These are phyloP conservation scores for Arabidopsis thaliana DNA, from an alignment of 345 rosid genomes.

Conservation along the genomic window DNA sequence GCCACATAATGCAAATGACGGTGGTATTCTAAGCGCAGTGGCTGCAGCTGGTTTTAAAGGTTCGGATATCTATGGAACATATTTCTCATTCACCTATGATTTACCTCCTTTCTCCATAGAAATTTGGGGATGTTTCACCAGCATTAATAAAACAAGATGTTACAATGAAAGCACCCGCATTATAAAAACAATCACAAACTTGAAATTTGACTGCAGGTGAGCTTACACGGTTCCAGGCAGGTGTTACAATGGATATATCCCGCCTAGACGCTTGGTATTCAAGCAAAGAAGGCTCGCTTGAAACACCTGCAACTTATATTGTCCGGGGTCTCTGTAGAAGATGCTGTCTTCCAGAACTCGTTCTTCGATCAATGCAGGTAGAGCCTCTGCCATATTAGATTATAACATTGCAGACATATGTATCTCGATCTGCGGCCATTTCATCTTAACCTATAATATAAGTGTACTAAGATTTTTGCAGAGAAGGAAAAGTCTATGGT, in stretches of 20 bases:
- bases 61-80: slow-evolving; percentile 42
- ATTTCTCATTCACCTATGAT: slow-evolving; percentile 29
- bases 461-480: slow-evolving; percentile 9
- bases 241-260: slow-evolving; percentile 94
- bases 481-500: slow-evolving; percentile 10
- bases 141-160: background rate
- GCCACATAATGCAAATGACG: slow-evolving; percentile 60
- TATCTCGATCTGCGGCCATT: slow-evolving; percentile 7
- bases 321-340: slow-evolving; percentile 86
- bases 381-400: background rate
- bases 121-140: slow-evolving; percentile 8
- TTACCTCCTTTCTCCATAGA: slow-evolving; percentile 22
- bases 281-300: slow-evolving; percentile 68
- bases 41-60: slow-evolving; percentile 97
- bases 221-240: slow-evolving; percentile 84
- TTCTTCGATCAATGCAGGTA: slow-evolving; percentile 93
- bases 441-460: background rate
- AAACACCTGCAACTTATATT: slow-evolving; percentile 78
- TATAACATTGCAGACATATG: background rate
- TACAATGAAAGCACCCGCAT: slow-evolving; percentile 17
- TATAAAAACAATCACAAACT: background rate
- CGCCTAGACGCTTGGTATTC: slow-evolving; percentile 96
- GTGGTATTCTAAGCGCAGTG: slow-evolving; percentile 82
- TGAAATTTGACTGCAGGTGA: slow-evolving; percentile 66
- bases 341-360: slow-evolving; percentile 92